Evolutionary conservation across 169 alveolate species (phyloP), one percentile per base, ranked within the genome.

Genomic region (Plasmodium yoelii): DNA sequence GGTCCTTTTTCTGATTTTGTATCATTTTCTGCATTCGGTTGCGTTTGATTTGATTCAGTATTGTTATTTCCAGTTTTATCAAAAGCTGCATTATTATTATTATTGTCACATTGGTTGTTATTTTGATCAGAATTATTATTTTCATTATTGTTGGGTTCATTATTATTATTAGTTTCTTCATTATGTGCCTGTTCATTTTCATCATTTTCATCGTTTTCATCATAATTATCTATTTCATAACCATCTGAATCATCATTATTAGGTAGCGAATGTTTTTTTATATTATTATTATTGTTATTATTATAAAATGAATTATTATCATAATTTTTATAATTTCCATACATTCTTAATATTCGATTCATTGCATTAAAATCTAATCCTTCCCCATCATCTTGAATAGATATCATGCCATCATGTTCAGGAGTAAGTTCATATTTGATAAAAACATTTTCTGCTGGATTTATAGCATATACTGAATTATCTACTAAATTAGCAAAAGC

Each of bases 381-480:
- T 49, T 82, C 92, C 2, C 97, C 97, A 69, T 94, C 96, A 92
- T 95, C 97, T 70, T 93, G 96, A 51, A 95, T 87, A 22, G 95
- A 75, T 44, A 94, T 65, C 93, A 94, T 69, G 10, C 93, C 93
- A 28, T 94, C 96, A 47, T 93, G 95, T 19, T 94, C 93, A 10
- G 96, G 96, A 46, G 95, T 72, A 49, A 75, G 60, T 63, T 94
- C 95, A 88, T 92, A 94, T 88, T 87, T 92, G 13, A 94, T 88
- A 28, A 74, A 46, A 46, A 94, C 67, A 72, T 91, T 94, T 18
- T 92, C 93, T 15, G 94, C 93, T 22, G 90, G 84, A n/a, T 91
- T 92, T 12, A 34, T 39, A 13, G 94, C 94, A 9, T 93, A 92
- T 22, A 94, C 93, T 53, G 96, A 92, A 64, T 95, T 95, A 59